Evolutionary conservation across 1,139 yeast species (phyloP).

Genomic region (Suhomyces terraborum): DNA sequence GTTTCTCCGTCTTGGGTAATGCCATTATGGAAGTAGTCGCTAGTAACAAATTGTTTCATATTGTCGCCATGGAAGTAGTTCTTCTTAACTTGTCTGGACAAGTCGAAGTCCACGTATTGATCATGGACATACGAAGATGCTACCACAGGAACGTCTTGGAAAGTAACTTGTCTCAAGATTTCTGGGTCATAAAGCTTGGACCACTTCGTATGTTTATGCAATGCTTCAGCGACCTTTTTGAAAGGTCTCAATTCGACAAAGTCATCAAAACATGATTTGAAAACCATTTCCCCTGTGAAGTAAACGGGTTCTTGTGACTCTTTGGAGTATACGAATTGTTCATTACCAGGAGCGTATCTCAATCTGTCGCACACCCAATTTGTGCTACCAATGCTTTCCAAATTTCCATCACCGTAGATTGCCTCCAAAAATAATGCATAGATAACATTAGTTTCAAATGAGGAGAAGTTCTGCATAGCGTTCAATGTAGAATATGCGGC

Average conservation of each 20-base stretch:
- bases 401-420: constrained; percentile 49
- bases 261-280: constrained; percentile 51
- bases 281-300: constrained; percentile 64
- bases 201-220: constrained; percentile 49
- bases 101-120: constrained; percentile 54
- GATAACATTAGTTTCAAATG: constrained; percentile 54
- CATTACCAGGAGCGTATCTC: constrained; percentile 31
- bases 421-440: constrained; percentile 62
- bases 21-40: constrained; percentile 57
- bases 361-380: constrained; percentile 52
- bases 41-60: constrained; percentile 46
- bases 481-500: constrained; percentile 41
- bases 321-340: constrained; percentile 25
- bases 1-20: constrained; percentile 43
- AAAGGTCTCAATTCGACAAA: constrained; percentile 45
- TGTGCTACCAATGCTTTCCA: constrained; percentile 21
- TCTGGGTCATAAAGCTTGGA: constrained; percentile 41
- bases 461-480: constrained; percentile 31
- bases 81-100: constrained; percentile 38
- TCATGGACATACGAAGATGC: constrained; percentile 54
- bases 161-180: constrained; percentile 28
- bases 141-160: constrained; percentile 49
- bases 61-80: constrained; percentile 33
- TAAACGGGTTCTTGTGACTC: constrained; percentile 30
- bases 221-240: constrained; percentile 40